These are phyloP conservation scores for Centaurea solstitialis DNA, from an alignment of 129 eudicot genomes.

Conservation along the genomic window DNA sequence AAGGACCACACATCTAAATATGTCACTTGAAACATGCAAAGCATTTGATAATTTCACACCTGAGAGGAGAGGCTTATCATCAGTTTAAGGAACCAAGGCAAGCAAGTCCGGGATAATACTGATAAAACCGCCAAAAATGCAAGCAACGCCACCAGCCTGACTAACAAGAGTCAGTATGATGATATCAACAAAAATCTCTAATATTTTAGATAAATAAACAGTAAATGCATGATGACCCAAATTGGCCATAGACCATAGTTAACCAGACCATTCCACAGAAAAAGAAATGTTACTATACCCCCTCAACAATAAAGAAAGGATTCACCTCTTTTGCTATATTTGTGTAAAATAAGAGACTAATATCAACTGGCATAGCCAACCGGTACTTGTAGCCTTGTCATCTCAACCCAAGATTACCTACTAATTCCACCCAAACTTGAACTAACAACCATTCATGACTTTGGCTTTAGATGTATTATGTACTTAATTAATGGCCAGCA, in stretches of 20 bases:
- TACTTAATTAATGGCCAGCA: background rate
- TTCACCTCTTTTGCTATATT: background rate
- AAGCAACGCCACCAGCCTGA: slow-evolving; percentile 94
- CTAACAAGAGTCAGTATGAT: slow-evolving; percentile 50
- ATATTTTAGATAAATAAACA: slow-evolving; percentile 3
- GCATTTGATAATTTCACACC: slow-evolving; percentile 40
- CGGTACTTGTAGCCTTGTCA: background rate
- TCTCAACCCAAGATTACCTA: background rate
- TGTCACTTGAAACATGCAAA: background rate
- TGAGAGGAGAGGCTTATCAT: slow-evolving; percentile 99
- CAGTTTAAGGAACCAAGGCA: slow-evolving; percentile 96
- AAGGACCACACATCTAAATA: background rate
- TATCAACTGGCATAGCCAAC: background rate
- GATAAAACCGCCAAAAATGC: slow-evolving; percentile 84
- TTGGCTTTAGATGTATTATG: background rate
- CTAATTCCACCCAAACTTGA: background rate
- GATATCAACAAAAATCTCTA: slow-evolving; percentile 29
- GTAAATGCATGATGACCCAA: background rate
- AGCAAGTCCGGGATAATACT: slow-evolving; percentile 69
- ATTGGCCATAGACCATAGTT: background rate
- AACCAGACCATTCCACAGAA: background rate
- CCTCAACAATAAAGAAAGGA: background rate
- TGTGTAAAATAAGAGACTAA: background rate
- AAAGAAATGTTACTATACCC: background rate
- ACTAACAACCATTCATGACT: background rate